These are phyloP conservation scores for Hanseniaspora mollemarum DNA, from an alignment of 805 yeast genomes.

Conservation along the genomic window DNA sequence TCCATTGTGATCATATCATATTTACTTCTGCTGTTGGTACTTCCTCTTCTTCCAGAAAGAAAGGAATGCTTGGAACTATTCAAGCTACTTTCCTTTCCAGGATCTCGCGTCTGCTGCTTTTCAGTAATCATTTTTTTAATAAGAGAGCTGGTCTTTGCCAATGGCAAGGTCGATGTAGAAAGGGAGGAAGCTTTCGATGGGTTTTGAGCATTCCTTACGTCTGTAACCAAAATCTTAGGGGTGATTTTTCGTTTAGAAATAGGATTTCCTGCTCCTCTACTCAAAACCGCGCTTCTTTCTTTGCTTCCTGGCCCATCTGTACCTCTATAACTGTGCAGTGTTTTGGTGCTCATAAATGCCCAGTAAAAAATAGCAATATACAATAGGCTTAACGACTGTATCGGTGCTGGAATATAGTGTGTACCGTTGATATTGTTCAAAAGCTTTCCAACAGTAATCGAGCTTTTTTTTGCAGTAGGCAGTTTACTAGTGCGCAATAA, in stretches of 20 bases:
- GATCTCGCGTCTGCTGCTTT: background rate
- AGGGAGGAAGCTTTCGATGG: background rate
- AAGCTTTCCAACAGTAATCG: background rate
- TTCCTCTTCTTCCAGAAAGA: background rate
- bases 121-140: slow-evolving; percentile 13
- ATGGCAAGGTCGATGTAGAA: background rate
- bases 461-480: no score
- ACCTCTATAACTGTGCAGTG: no score
- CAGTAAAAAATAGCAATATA: background rate
- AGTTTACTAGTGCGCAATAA: no score
- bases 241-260: slow-evolving; percentile 4
- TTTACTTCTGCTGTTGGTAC: background rate
- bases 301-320: background rate
- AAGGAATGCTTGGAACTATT: background rate
- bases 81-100: background rate
- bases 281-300: no score
- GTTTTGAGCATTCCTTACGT: slow-evolving; percentile 2
- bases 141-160: slow-evolving; percentile 6
- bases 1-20: slow-evolving; percentile 17
- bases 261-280: background rate
- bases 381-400: no score
- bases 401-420: no score
- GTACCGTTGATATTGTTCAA: no score
- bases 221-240: slow-evolving; percentile 8
- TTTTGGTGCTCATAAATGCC: background rate